Evolutionary conservation across 805 yeast species (phyloP).

Genomic region (Starmera quercuum): DNA sequence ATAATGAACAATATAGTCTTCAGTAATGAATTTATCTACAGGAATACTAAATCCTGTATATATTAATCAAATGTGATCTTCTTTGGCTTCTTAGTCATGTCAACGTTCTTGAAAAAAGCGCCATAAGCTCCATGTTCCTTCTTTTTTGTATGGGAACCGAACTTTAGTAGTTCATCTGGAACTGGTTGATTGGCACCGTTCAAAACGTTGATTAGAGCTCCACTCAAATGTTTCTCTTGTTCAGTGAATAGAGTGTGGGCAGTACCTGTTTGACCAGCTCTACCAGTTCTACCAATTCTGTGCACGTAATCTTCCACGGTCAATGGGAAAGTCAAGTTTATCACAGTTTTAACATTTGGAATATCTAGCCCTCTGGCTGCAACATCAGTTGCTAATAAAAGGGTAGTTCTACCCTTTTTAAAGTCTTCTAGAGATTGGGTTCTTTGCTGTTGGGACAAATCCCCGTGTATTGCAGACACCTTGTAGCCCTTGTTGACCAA

Average conservation of each 20-base stretch:
- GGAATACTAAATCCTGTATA: neutral
- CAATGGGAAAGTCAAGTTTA: conserved; percentile 91
- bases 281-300: conserved; percentile 95
- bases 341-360: conserved; percentile 93
- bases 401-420: conserved; percentile 67
- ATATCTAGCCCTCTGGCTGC: conserved; percentile 98
- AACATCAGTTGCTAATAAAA: conserved; percentile 94
- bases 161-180: conserved; percentile 89
- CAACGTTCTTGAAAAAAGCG: conserved; percentile 92
- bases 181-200: conserved; percentile 93
- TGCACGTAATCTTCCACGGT: conserved; percentile 97
- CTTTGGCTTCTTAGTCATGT: conserved; percentile 74
- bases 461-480: conserved; percentile 96
- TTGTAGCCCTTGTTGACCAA: conserved; percentile 65
- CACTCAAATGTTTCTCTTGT: conserved; percentile 92
- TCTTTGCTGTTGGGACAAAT: conserved; percentile 86
- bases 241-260: conserved; percentile 96
- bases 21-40: too few species aligned
- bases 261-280: conserved; percentile 93
- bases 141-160: conserved; percentile 97
- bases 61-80: conserved; percentile 63
- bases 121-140: conserved; percentile 98
- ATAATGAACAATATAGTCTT: too few species aligned
- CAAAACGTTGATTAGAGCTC: conserved; percentile 86
- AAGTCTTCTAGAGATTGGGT: conserved; percentile 79